phyloP scores from a whole-genome alignment of 345 rosid species.

The Anacardium occidentale region DNA sequence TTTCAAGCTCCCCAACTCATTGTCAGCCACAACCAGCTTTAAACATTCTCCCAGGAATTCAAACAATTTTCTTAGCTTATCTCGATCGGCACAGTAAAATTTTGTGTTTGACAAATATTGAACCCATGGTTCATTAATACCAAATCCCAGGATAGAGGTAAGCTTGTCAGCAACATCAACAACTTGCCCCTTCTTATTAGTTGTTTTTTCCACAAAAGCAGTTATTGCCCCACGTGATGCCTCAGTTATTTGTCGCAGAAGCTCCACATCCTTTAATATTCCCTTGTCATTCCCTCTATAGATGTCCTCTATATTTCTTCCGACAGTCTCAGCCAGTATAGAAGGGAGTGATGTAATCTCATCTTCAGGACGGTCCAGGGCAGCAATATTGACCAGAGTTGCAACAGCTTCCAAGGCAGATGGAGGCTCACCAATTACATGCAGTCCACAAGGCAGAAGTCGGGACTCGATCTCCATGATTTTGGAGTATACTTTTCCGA shows the following conservation, averaged over 20 bases:
- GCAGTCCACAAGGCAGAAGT: constrained; percentile 95
- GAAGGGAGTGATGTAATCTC: constrained; percentile 70
- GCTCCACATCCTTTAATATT: constrained; percentile 89
- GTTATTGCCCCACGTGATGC: constrained; percentile 88
- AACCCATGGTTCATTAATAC: constrained; percentile 95
- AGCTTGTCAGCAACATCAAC: constrained; percentile 79
- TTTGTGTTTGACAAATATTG: constrained; percentile 81
- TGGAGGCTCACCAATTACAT: constrained; percentile 96
- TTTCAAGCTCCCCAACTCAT: constrained; percentile 85
- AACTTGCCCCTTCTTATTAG: constrained; percentile 87
- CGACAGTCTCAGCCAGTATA: constrained; percentile 76
- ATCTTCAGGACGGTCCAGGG: constrained; percentile 85
- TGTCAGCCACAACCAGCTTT: constrained; percentile 88
- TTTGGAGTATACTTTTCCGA: constrained; percentile 95
- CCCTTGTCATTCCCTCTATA: constrained; percentile 90
- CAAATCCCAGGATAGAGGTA: constrained; percentile 80
- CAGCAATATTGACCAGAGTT: constrained; percentile 92
- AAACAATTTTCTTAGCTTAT: constrained; percentile 70
- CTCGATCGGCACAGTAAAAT: constrained; percentile 88
- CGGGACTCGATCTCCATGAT: constrained; percentile 99
- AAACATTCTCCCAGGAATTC: constrained; percentile 84
- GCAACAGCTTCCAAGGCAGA: constrained; percentile 98
- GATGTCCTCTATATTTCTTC: constrained; percentile 78
- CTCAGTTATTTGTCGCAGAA: constrained; percentile 88
- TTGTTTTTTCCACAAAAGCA: constrained; percentile 72